Evolutionary conservation across 495 filamentous ascomycete species (phyloP).

Genomic region (Amorphotheca resinae): DNA sequence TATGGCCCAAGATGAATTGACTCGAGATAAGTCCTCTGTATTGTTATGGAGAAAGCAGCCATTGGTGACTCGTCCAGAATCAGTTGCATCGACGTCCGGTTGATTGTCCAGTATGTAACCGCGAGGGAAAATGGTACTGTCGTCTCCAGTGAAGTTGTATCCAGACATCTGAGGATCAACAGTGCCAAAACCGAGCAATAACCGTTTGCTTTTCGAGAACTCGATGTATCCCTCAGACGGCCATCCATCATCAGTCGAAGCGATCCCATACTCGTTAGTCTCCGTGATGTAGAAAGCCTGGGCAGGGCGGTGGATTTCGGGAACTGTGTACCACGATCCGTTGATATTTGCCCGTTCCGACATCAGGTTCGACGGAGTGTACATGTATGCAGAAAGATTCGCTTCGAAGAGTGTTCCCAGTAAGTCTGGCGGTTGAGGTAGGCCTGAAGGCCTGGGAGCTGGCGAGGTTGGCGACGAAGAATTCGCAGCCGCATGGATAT

Average conservation of each 20-base stretch:
- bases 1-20: slow-evolving; percentile 49
- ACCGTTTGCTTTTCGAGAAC: slow-evolving; percentile 33
- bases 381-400: slow-evolving; percentile 37
- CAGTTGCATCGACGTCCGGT: slow-evolving; percentile 10
- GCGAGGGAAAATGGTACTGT: slow-evolving; percentile 12
- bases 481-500: slow-evolving; percentile 45
- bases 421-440: slow-evolving; percentile 27
- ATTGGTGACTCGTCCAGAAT: slow-evolving; percentile 28
- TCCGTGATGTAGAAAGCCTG: slow-evolving; percentile 39
- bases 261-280: slow-evolving; percentile 22
- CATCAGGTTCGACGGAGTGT: slow-evolving; percentile 35
- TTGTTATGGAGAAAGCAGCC: slow-evolving; percentile 40
- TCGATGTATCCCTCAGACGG: slow-evolving; percentile 45
- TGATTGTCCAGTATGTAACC: slow-evolving; percentile 12
- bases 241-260: slow-evolving; percentile 51
- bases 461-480: slow-evolving; percentile 27
- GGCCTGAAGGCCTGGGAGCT: slow-evolving; percentile 24
- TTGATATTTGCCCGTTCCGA: slow-evolving; percentile 44
- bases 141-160: slow-evolving; percentile 36
- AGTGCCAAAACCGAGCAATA: slow-evolving; percentile 41
- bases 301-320: slow-evolving; percentile 31
- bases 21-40: slow-evolving; percentile 25
- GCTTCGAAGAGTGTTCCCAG: slow-evolving; percentile 26
- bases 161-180: slow-evolving; percentile 43
- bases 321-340: slow-evolving; percentile 42